Evolutionary conservation across 768 basidiomycete genomes (phyloP), one percentile per base, ranked within the genome.

Genomic region (Kwoniella pini): DNA sequence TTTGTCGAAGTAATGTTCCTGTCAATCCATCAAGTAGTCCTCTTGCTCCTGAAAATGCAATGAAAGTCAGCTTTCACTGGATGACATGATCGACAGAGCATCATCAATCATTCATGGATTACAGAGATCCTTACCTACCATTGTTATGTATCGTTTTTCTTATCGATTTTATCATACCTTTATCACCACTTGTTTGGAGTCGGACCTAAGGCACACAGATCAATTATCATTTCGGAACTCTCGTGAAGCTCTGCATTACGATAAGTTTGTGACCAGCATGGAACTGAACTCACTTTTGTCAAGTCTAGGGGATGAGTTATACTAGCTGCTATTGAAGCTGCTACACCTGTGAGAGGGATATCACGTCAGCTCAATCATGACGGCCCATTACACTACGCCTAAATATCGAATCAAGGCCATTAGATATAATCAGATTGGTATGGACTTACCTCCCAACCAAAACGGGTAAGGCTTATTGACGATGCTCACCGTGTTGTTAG

Each of bases 111-210:
- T 22, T 10, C 15, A 24, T 46, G 7, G n/a, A 46, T 12, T 43
- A 19, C 6, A 12, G 42, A 43, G 42, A 43, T 43, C 11, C 6
- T 12, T 10, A 57, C 55, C 31, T 49, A 83, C 91, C 91, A 48
- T 88, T 89, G 5, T 87, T 89, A 73, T 83, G 81, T 56, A 91
- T 82, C 0, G 91, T 94, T 83, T 92, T 92, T 77, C 83, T 82
- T 5, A 95, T 82, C 63, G 87, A 89, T 74, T 85, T 80, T 75
- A 93, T 80, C 91, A 95, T 93, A 55, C 88, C 84, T 79, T 91
- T 92, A 81, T 94, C 91, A 40, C 90, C 91, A 0, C 90, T 89
- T 4, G 91, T 91, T 78, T 95, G 91, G 60, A 95, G 81, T 55
- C 91, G 85, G 75, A 76, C 75, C 59, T 61, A 24, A 30, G n/a